Conservation (phyloP, 2,329 filamentous ascomycete genomes). For the Talaromyces sp. region DNA sequence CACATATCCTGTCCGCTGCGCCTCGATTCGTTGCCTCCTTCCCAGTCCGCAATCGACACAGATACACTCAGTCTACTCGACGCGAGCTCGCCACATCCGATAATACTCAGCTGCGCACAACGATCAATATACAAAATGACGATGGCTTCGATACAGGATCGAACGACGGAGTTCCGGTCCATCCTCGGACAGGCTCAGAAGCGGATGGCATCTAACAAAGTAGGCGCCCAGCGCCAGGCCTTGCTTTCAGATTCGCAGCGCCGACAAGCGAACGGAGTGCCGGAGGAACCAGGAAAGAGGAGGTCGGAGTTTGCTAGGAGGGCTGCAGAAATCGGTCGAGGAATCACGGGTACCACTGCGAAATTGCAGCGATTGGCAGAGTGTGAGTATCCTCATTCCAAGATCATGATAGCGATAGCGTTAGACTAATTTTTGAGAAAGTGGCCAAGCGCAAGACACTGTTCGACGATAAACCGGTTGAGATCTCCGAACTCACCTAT, state of each 20-base stretch:
- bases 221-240: conserved; percentile 73
- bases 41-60: not conserved
- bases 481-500: conserved; percentile 95
- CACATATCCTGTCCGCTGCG: not conserved
- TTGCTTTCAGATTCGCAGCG: conserved; percentile 69
- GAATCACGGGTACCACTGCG: conserved; percentile 87
- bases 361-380: conserved; percentile 93
- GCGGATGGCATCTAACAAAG: conserved; percentile 70
- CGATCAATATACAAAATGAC: conserved; percentile 41
- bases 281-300: conserved; percentile 49
- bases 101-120: not conserved
- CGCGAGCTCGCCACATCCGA: not conserved
- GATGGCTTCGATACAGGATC: conserved; percentile 81
- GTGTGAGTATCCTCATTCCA: conserved; percentile 47
- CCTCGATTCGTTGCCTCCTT: not conserved
- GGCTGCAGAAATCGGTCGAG: conserved; percentile 86
- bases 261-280: conserved; percentile 56
- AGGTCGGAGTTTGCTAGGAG: conserved; percentile 90
- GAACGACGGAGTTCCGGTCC: conserved; percentile 89
- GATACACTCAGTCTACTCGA: not conserved
- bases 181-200: conserved; percentile 84
- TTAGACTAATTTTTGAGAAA: conserved; percentile 29
- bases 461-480: conserved; percentile 93
- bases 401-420: not conserved
- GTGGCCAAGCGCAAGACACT: conserved; percentile 95